These are phyloP conservation scores for Neoscytalidium dimidiatum DNA, from an alignment of 2,329 filamentous ascomycete genomes.

Conservation along the genomic window DNA sequence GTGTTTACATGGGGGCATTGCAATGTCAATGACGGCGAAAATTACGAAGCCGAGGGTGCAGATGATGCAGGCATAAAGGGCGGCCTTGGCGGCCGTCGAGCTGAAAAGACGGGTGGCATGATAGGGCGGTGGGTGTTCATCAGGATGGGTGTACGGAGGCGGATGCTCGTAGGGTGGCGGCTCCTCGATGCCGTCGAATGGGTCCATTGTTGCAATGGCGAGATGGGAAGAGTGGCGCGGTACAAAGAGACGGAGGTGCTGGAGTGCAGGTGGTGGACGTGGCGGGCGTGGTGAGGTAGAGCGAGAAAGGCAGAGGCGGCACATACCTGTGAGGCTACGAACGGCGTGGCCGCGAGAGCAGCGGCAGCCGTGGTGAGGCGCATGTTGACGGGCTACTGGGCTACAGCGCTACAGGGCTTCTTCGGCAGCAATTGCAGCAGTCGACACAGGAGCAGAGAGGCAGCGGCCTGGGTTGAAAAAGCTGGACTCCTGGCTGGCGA, in stretches of 20 bases:
- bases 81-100: too few species aligned
- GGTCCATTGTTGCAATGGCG: too few species aligned
- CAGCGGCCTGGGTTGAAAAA: too few species aligned
- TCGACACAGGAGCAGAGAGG: not conserved
- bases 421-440: not conserved
- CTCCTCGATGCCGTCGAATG: too few species aligned
- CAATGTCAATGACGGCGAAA: too few species aligned
- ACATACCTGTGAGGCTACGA: slow-evolving; percentile 17
- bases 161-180: too few species aligned
- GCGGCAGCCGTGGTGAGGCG: slow-evolving; percentile 11
- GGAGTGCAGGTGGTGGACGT: not conserved
- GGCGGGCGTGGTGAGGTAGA: not conserved
- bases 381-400: slow-evolving; percentile 1
- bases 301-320: not conserved
- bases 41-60: too few species aligned
- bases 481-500: not conserved
- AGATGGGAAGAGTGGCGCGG: not conserved
- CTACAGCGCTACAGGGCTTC: not conserved
- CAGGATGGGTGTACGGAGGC: not conserved
- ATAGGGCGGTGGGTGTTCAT: too few species aligned
- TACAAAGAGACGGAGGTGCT: too few species aligned
- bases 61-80: too few species aligned
- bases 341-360: slow-evolving; percentile 2
- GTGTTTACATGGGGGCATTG: not conserved
- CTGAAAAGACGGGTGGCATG: too few species aligned